A percentile compares a stretch with the other conserved stretches of the same genome.
Conservation (phyloP, 371 early-diverging fungal genomes). For the Dichotomocladium elegans region DNA sequence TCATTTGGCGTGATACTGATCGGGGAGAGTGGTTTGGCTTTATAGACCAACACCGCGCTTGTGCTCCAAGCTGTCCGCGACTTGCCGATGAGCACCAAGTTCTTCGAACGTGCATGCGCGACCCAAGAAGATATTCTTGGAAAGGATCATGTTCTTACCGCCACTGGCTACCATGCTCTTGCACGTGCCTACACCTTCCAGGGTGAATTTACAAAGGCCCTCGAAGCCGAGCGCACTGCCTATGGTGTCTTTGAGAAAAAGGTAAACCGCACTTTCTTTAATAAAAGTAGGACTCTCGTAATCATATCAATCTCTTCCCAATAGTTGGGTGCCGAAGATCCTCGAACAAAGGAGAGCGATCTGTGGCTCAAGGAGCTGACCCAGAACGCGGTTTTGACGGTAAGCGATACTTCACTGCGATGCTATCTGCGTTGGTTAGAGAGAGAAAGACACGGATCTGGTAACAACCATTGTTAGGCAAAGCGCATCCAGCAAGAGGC, state of each 20-base stretch:
- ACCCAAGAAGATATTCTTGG: constrained; percentile 73
- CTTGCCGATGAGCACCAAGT: constrained; percentile 59
- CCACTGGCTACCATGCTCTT: constrained; percentile 69
- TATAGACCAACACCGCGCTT: constrained; percentile 77
- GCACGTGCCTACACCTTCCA: constrained; percentile 72
- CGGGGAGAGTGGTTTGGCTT: no score
- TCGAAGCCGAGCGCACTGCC: constrained; percentile 72
- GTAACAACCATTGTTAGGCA: constrained; percentile 15
- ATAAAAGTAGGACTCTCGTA: neutral
- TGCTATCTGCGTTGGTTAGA: no score
- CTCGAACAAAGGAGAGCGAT: constrained; percentile 70
- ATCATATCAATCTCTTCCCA: neutral
- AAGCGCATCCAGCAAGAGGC: constrained; percentile 23
- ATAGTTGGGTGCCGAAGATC: constrained; percentile 71
- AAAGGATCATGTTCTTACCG: constrained; percentile 69
- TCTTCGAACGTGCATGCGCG: constrained; percentile 72
- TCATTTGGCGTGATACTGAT: no score
- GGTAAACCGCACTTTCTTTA: constrained; percentile 23
- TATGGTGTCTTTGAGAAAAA: constrained; percentile 60
- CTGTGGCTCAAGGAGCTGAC: constrained; percentile 71
- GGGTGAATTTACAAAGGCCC: constrained; percentile 76
- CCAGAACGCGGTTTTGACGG: constrained; percentile 49
- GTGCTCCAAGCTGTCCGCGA: constrained; percentile 79
- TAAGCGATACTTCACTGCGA: constrained; percentile 15
- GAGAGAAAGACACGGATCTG: no score